phyloP scores from a whole-genome alignment of 352 stramenopile species.

The Peronospora belbahrii region DNA sequence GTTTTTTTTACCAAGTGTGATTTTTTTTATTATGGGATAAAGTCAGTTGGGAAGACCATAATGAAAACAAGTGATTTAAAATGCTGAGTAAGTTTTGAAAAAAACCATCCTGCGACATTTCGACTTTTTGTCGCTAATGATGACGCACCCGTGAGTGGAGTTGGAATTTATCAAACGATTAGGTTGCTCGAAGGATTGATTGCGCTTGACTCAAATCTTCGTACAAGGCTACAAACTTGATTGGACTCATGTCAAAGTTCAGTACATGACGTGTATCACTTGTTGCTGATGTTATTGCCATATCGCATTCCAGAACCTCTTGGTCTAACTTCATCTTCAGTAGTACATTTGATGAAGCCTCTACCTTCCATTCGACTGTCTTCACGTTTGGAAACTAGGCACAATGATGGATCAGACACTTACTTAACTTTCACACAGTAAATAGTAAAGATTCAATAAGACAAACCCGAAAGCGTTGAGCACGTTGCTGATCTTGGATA shows the following conservation, averaged over 20 bases:
- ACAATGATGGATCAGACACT: neutral
- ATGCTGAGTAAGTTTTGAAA: too few relatives aligned
- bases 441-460: neutral
- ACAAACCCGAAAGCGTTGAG: conserved; percentile 32
- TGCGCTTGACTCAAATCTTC: conserved; percentile 31
- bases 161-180: too few relatives aligned
- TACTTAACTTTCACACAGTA: neutral
- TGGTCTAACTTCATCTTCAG: conserved; percentile 29
- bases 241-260: conserved; percentile 14
- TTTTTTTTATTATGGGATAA: too few relatives aligned
- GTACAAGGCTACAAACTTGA: conserved; percentile 31
- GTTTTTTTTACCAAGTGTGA: too few relatives aligned
- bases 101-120: too few relatives aligned
- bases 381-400: conserved; percentile 25
- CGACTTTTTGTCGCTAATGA: too few relatives aligned
- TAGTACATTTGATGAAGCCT: conserved; percentile 10
- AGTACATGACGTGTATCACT: conserved; percentile 6
- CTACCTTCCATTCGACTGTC: conserved; percentile 23
- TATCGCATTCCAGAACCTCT: conserved; percentile 18
- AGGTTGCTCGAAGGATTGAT: conserved; percentile 18
- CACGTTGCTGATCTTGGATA: conserved; percentile 31
- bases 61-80: too few relatives aligned
- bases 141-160: too few relatives aligned
- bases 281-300: neutral
- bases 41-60: conserved; percentile 10